These are phyloP conservation scores for Alternaria ventricosa DNA, from an alignment of 2,329 filamentous ascomycete genomes.

Conservation along the genomic window DNA sequence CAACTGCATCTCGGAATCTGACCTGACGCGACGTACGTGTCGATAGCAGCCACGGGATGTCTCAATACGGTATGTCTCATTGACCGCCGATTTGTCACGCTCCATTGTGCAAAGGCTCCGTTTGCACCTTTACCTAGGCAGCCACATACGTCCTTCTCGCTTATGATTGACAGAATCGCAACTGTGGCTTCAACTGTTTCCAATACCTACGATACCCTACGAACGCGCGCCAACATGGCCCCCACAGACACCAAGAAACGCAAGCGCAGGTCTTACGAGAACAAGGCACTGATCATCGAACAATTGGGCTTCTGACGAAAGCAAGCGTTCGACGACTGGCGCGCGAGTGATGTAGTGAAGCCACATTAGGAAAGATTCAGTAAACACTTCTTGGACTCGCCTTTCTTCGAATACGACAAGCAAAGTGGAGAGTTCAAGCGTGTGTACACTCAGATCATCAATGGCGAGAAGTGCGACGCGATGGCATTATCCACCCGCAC, in stretches of 20 bases:
- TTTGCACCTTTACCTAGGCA: not conserved
- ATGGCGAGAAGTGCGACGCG: not conserved
- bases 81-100: not conserved
- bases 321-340: not conserved
- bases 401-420: accelerated
- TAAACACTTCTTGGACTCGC: accelerated
- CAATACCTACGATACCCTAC: not conserved
- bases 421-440: too few relatives aligned
- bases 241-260: not conserved
- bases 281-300: not conserved
- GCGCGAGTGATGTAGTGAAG: not conserved
- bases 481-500: not conserved
- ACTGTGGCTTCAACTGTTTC: not conserved
- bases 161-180: not conserved
- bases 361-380: not conserved
- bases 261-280: not conserved
- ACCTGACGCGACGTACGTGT: not conserved
- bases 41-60: not conserved
- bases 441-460: not conserved
- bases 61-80: too few relatives aligned
- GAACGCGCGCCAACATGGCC: not conserved
- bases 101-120: not conserved
- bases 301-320: not conserved
- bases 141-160: not conserved
- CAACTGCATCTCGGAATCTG: not conserved